Evolutionary conservation across 495 filamentous ascomycete species (phyloP).

Genomic region (Ramalina intermedia): DNA sequence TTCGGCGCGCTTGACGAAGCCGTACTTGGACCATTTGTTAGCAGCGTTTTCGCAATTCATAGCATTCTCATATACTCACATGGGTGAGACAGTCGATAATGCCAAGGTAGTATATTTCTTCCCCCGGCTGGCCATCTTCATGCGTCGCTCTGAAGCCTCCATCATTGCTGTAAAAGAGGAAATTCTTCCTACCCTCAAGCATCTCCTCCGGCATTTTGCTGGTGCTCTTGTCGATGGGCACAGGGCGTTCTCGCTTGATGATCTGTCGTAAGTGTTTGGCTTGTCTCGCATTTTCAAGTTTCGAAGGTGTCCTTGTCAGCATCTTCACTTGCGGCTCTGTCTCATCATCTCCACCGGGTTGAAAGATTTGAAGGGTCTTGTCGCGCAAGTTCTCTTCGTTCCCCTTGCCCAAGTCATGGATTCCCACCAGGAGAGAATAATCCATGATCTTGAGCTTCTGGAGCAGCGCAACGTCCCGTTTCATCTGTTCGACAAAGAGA

Average conservation of each 20-base stretch:
- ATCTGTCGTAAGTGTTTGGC: conserved; percentile 83
- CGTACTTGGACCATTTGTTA: conserved; percentile 47
- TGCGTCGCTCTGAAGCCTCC: conserved; percentile 89
- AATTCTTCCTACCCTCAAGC: conserved; percentile 50
- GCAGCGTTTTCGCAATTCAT: neutral
- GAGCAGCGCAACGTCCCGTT: conserved; percentile 70
- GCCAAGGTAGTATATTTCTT: conserved; percentile 94
- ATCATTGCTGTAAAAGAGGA: conserved; percentile 83
- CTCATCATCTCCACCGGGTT: conserved; percentile 62
- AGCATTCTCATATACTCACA: conserved; percentile 38
- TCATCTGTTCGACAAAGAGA: conserved; percentile 74
- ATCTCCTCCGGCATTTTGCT: conserved; percentile 85
- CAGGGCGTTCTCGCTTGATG: conserved; percentile 81
- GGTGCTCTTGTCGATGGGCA: conserved; percentile 69
- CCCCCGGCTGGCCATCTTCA: conserved; percentile 68
- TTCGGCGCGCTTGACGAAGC: conserved; percentile 74
- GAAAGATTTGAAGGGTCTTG: conserved; percentile 90
- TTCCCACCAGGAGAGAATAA: conserved; percentile 88
- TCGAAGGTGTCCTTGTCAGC: conserved; percentile 84
- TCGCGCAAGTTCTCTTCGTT: conserved; percentile 94
- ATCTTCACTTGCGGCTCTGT: conserved; percentile 42
- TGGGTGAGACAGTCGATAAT: conserved; percentile 97
- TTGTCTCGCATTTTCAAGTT: conserved; percentile 82
- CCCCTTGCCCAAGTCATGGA: conserved; percentile 75
- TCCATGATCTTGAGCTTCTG: conserved; percentile 94